Evolutionary conservation across 2,329 filamentous ascomycete genomes (phyloP).

Genomic region (Celoporthe dispersa): DNA sequence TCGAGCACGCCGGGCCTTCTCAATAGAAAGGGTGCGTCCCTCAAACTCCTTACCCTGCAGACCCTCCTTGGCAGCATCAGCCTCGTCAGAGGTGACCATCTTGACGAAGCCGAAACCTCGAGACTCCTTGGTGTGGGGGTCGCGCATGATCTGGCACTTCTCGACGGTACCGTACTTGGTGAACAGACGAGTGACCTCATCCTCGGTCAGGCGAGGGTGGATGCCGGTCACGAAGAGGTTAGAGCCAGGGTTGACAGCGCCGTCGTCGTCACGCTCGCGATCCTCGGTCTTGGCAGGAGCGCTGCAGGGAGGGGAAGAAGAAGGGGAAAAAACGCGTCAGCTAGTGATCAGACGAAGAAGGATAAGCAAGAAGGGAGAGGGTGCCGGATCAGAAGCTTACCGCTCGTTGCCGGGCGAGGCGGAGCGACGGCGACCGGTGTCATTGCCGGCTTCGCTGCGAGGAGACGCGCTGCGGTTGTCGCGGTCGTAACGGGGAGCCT

Average conservation of each 20-base stretch:
- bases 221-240: conserved; percentile 99
- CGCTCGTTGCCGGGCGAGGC: conserved; percentile 62
- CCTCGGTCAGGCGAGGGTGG: conserved; percentile 86
- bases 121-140: conserved; percentile 97
- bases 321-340: too few species aligned
- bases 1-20: conserved; percentile 94
- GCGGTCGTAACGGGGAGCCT: conserved; percentile 67
- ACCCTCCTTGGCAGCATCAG: conserved; percentile 94
- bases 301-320: conserved; percentile 35
- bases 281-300: conserved; percentile 54
- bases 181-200: conserved; percentile 91
- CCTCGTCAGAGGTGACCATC: conserved; percentile 94
- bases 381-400: conserved; percentile 40
- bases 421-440: conserved; percentile 61
- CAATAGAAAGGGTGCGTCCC: conserved; percentile 94
- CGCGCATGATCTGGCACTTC: conserved; percentile 99
- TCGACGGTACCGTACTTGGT: conserved; percentile 99
- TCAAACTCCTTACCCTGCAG: conserved; percentile 95
- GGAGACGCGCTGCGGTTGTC: conserved; percentile 70
- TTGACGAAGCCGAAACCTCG: conserved; percentile 99
- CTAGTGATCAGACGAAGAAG: too few species aligned
- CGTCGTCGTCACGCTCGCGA: conserved; percentile 58
- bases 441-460: conserved; percentile 66
- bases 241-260: conserved; percentile 87
- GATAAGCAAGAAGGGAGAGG: conserved; percentile 28